Conservation (phyloP, 371 early-diverging fungal species). For the Apophysomyces ossiformis region DNA sequence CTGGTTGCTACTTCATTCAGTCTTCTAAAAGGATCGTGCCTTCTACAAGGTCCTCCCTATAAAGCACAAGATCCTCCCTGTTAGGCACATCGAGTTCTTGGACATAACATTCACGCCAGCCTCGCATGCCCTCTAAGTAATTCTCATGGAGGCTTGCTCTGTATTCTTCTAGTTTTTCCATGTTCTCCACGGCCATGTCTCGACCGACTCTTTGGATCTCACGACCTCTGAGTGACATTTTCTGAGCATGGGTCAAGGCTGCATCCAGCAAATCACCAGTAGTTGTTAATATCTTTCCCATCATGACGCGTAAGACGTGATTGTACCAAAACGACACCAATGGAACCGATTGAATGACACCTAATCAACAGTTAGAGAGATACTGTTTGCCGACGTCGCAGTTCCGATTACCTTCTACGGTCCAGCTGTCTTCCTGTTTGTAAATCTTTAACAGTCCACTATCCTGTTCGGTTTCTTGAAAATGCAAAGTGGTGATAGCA, state of each 20-base stretch:
- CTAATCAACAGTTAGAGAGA: conserved; percentile 20
- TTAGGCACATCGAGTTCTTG: conserved; percentile 16
- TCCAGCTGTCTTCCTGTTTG: conserved; percentile 62
- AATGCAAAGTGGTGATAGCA: conserved; percentile 51
- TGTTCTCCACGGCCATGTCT: conserved; percentile 47
- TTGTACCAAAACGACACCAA: conserved; percentile 72
- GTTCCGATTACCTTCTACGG: conserved; percentile 42
- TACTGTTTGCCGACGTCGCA: neutral
- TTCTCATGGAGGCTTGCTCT: conserved; percentile 46
- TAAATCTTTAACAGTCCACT: conserved; percentile 52
- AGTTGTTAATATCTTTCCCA: conserved; percentile 59
- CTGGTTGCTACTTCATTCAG: neutral
- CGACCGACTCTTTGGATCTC: conserved; percentile 51
- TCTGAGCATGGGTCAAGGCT: conserved; percentile 52
- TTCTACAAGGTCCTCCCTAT: neutral
- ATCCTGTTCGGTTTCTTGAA: conserved; percentile 46
- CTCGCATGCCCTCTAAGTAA: conserved; percentile 42
- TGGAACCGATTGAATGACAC: conserved; percentile 65
- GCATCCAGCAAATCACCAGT: conserved; percentile 66
- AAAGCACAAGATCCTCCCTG: neutral
- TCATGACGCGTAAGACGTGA: conserved; percentile 57
- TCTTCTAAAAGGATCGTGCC: neutral
- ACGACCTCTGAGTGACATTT: conserved; percentile 45
- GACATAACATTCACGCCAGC: conserved; percentile 38
- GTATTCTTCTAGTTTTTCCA: conserved; percentile 51